Evolutionary conservation across 805 yeast species (phyloP).

Genomic region (Komagataella pastoris): DNA sequence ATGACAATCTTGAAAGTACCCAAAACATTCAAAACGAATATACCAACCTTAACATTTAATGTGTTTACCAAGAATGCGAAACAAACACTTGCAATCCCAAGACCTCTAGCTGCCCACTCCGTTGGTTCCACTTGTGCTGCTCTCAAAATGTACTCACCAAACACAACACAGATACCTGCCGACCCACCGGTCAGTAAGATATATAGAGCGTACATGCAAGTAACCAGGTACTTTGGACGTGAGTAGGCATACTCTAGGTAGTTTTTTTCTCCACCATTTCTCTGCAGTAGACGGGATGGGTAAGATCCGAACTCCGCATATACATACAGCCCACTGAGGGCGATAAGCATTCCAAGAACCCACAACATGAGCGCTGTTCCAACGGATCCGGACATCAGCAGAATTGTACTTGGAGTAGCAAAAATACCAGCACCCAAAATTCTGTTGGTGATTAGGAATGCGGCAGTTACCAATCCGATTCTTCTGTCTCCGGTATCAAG

Average conservation of each 20-base stretch:
- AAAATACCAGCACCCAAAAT: constrained; percentile 71
- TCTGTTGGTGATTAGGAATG: constrained; percentile 53
- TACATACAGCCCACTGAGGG: constrained; percentile 22
- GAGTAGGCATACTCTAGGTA: constrained; percentile 61
- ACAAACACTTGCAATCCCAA: constrained; percentile 63
- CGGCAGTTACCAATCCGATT: constrained; percentile 20
- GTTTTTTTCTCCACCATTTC: constrained; percentile 81
- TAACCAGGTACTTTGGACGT: constrained; percentile 55
- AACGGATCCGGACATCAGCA: constrained; percentile 25
- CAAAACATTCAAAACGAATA: constrained; percentile 47
- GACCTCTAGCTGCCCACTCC: constrained; percentile 66
- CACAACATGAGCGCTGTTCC: constrained; percentile 31
- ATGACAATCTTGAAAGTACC: constrained; percentile 68
- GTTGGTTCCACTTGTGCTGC: constrained; percentile 61
- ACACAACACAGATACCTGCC: constrained; percentile 69
- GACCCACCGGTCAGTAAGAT: constrained; percentile 77
- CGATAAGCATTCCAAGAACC: constrained; percentile 25
- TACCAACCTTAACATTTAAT: constrained; percentile 48
- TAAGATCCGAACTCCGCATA: constrained; percentile 29
- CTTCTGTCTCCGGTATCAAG: background rate
- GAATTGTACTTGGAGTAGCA: constrained; percentile 52
- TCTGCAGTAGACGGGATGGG: constrained; percentile 20
- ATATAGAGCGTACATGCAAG: constrained; percentile 55
- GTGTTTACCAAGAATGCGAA: constrained; percentile 57
- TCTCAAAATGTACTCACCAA: constrained; percentile 62